A percentile compares a stretch with the other conserved stretches of the same genome.
Evolutionary conservation across 164 flowering plant genomes (phyloP).

Genomic region (Umbilicus rupestris): DNA sequence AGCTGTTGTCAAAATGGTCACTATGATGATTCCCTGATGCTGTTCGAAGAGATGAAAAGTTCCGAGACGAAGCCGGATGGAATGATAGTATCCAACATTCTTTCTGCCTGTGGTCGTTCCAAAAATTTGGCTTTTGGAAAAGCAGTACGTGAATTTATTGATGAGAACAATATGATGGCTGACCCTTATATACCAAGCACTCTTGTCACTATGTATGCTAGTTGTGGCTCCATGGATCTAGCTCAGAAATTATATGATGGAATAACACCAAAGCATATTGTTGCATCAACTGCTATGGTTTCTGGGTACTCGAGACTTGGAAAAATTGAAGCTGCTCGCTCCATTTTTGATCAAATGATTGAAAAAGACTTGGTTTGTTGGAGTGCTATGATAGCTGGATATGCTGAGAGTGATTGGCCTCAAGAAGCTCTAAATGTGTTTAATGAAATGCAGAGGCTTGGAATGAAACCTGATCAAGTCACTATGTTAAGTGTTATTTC

Average conservation of each 20-base stretch:
- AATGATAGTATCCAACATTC: constrained; percentile 36
- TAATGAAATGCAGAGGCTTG: constrained; percentile 33
- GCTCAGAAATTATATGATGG: constrained; percentile 41
- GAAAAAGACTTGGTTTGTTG: constrained; percentile 72
- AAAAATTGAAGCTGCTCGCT: constrained; percentile 48
- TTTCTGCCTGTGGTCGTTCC: constrained; percentile 56
- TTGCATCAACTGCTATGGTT: constrained; percentile 61
- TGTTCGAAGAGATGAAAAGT: constrained; percentile 60
- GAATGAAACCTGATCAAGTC: constrained; percentile 54
- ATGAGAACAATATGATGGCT: constrained; percentile 21
- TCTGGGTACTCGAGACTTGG: constrained; percentile 46
- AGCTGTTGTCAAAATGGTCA: constrained; percentile 43
- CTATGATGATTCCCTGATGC: constrained; percentile 38
- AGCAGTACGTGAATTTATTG: constrained; percentile 40
- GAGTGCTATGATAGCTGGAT: constrained; percentile 78
- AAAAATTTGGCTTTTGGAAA: constrained; percentile 40
- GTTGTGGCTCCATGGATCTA: constrained; percentile 51
- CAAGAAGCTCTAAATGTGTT: constrained; percentile 50
- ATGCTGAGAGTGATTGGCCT: constrained; percentile 62
- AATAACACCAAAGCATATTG: constrained; percentile 28
- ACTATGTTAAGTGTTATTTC: constrained; percentile 74
- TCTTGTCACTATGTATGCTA: constrained; percentile 60
- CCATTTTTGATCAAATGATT: constrained; percentile 42
- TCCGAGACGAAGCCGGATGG: constrained; percentile 42
- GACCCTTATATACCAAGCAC: constrained; percentile 44